A percentile compares a stretch with the other conserved stretches of the same genome.
phyloP scores from a whole-genome alignment of 768 basidiomycete species.

The Boletellus sp. region DNA sequence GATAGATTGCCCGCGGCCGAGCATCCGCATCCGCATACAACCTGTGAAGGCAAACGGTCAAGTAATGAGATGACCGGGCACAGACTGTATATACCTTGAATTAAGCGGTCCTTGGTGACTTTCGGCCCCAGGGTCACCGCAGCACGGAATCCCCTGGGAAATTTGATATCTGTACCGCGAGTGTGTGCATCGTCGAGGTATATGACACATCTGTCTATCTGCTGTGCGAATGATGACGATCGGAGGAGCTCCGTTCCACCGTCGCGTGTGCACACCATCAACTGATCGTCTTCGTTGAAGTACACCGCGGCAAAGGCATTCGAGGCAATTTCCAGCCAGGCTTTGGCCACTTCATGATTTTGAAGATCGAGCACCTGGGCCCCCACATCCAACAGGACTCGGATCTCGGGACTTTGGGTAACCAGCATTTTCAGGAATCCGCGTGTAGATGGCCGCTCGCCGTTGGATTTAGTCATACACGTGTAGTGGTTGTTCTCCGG shows the following conservation, averaged over 20 bases:
- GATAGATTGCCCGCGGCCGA: too few relatives aligned
- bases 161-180: slow-evolving; percentile 33
- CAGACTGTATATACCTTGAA: neutral
- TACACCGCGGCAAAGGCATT: neutral
- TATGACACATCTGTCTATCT: slow-evolving; percentile 26
- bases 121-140: neutral
- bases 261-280: neutral
- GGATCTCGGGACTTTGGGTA: neutral
- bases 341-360: neutral
- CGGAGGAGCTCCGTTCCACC: neutral
- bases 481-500: neutral
- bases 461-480: too few relatives aligned
- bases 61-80: neutral
- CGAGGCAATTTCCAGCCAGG: neutral
- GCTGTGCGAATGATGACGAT: slow-evolving; percentile 5
- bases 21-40: too few relatives aligned
- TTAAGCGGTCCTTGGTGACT: neutral
- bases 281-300: neutral
- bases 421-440: neutral
- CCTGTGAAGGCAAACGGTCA: slow-evolving; percentile 7
- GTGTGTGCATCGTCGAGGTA: slow-evolving; percentile 37
- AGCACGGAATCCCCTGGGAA: slow-evolving; percentile 15
- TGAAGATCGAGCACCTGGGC: neutral
- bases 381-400: neutral
- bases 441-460: neutral